phyloP scores from a whole-genome alignment of 176 grass and related monocot genomes.

The Juncus inflexus region DNA sequence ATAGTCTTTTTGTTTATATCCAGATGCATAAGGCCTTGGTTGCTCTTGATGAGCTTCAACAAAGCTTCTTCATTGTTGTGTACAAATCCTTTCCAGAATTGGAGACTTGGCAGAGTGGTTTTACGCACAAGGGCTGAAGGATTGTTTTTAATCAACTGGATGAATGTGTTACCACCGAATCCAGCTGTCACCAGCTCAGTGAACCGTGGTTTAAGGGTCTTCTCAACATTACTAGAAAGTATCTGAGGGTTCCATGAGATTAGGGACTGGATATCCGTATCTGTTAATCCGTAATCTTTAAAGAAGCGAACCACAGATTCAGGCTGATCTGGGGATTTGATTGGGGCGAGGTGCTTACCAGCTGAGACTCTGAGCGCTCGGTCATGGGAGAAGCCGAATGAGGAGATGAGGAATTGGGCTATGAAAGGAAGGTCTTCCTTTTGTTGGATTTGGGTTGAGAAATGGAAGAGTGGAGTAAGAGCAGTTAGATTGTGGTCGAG shows the following conservation, averaged over 20 bases:
- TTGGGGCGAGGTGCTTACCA: neutral
- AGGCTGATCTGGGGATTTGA: neutral
- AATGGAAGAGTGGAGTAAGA: neutral
- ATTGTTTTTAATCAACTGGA: constrained; percentile 5
- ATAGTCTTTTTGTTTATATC: constrained; percentile 1
- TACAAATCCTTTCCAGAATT: constrained; percentile 19
- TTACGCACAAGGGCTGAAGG: neutral
- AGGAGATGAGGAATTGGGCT: constrained; percentile 18
- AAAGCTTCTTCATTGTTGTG: constrained; percentile 11
- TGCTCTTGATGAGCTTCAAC: neutral
- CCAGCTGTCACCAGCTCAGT: neutral
- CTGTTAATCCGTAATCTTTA: constrained; percentile 16
- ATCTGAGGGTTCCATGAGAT: constrained; percentile 14
- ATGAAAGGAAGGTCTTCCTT: neutral
- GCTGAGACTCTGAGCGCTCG: neutral
- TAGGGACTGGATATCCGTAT: constrained; percentile 10
- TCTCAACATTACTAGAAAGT: neutral
- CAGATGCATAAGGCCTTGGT: neutral
- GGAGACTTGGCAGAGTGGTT: constrained; percentile 12
- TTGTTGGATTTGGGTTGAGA: neutral
- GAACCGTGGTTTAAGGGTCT: neutral
- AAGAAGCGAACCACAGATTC: neutral
- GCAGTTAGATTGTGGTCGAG: neutral
- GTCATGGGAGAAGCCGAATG: constrained; percentile 12
- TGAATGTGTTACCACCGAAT: constrained; percentile 1